Base-by-base conservation (phyloP, 495 filamentous ascomycete genomes). In the Penicillium macrosclerotiorum region DNA sequence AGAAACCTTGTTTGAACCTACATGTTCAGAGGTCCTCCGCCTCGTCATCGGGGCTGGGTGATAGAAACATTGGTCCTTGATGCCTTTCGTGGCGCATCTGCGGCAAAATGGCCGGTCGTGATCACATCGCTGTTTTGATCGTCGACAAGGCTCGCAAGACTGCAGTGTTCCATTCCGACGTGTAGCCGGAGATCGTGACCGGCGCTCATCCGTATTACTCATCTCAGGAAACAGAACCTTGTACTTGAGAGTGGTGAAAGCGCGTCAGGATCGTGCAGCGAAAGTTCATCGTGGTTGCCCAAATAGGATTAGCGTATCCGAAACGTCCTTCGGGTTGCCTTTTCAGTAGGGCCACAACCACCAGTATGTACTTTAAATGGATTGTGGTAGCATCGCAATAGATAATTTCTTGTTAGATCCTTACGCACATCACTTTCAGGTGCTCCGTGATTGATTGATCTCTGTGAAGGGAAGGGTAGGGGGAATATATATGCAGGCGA, bases 111-210 rank as follows among this genome's bases (percentile, higher is more conserved):
- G 75, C 19, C 66, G 48, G 12, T 57, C 57, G 44, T 78, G 74
- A 32, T 76, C 73, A 52, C 74, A 78, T 38, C 67, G 67, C 29
- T 78, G 59, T 45, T 79, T 78, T 14, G 73, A 69, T 45, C 73
- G 75, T 17, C 75, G 68, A 49, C 75, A 79, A 12, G 75, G 73
- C 59, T 79, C 72, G 41, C 75, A 80, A 1, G 74, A 75, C 45
- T 72, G 69, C 18, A 68, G 56, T 13, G 71, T 64, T 7, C 75
- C 73, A 60, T 77, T 79, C 24, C 71, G 68, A 26, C 67, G 64
- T 8, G 65, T 63, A 11, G 59, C 64, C 6, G 60, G 62, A 16
- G 55, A 46, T 11, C 27, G 49, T 6, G 62, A 57, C 27, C 53
- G 59, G 27, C 52, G 55, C 12, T 54, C 50, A 39, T 54, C 50